A percentile compares a stretch with the other conserved stretches of the same genome.
These are phyloP conservation scores for Eucalyptus curtisii DNA, from an alignment of 345 rosid genomes.

Conservation along the genomic window DNA sequence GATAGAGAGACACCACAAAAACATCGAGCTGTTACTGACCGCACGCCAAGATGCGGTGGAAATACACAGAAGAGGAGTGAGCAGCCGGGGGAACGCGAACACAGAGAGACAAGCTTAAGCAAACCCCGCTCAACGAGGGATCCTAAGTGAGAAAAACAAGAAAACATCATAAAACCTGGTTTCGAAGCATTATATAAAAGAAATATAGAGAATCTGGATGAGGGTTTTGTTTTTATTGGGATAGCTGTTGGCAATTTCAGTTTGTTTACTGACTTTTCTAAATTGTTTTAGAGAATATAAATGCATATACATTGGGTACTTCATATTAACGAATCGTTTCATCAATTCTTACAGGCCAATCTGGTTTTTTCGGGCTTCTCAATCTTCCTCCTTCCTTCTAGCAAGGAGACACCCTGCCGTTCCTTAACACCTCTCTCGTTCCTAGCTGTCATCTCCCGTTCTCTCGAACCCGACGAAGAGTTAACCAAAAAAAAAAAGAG, in stretches of 20 bases:
- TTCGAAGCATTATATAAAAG: background rate
- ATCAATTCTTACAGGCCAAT: background rate
- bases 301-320: background rate
- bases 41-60: background rate
- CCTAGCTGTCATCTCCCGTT: background rate
- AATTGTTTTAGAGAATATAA: background rate
- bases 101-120: background rate
- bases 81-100: background rate
- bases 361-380: background rate
- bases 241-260: background rate
- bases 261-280: background rate
- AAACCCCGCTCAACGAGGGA: background rate
- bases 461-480: background rate
- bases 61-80: background rate
- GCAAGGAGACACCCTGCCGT: background rate
- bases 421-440: background rate
- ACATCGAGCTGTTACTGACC: background rate
- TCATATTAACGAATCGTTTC: too few relatives aligned
- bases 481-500: background rate
- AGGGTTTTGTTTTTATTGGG: background rate
- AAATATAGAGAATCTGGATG: background rate
- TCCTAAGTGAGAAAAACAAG: background rate
- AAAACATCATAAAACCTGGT: background rate
- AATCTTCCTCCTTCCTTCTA: background rate
- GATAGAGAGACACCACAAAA: background rate